Evolutionary conservation across 1,139 yeast genomes (phyloP).

Genomic region (Yamadazyma jaroonii): DNA sequence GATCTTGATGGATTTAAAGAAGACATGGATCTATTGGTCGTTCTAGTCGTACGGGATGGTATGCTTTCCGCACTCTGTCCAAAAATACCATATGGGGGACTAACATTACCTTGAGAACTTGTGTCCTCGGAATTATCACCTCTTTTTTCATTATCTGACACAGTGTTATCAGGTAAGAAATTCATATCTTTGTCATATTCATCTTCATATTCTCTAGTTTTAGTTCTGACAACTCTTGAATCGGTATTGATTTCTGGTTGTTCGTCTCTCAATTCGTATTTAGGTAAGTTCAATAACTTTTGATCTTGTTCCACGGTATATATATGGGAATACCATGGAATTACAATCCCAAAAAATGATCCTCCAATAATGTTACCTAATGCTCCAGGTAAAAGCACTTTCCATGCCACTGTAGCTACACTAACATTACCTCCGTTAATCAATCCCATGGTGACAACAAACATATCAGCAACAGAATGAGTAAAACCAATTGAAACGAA

Average conservation of each 20-base stretch:
- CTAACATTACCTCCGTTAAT: conserved; percentile 55
- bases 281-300: conserved; percentile 56
- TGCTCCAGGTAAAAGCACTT: conserved; percentile 61
- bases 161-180: too few species aligned
- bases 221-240: conserved; percentile 64
- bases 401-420: conserved; percentile 70
- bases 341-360: conserved; percentile 51
- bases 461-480: conserved; percentile 83
- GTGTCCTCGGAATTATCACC: conserved; percentile 3
- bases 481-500: conserved; percentile 74
- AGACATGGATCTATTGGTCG: conserved; percentile 1
- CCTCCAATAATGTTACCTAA: conserved; percentile 77
- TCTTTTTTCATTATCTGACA: not conserved
- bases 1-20: conserved; percentile 9
- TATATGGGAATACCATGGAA: conserved; percentile 70
- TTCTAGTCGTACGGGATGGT: conserved; percentile 2
- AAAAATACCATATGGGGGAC: conserved; percentile 3
- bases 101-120: conserved; percentile 1
- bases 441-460: conserved; percentile 58
- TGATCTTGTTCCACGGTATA: conserved; percentile 69
- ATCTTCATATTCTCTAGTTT: conserved; percentile 14
- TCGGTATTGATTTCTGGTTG: conserved; percentile 76
- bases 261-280: conserved; percentile 69
- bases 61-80: conserved; percentile 3
- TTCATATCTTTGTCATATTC: not conserved